A percentile compares a stretch with the other conserved stretches of the same genome.
phyloP scores from a whole-genome alignment of 371 early-diverging fungal species.

The Gilbertella persicaria region DNA sequence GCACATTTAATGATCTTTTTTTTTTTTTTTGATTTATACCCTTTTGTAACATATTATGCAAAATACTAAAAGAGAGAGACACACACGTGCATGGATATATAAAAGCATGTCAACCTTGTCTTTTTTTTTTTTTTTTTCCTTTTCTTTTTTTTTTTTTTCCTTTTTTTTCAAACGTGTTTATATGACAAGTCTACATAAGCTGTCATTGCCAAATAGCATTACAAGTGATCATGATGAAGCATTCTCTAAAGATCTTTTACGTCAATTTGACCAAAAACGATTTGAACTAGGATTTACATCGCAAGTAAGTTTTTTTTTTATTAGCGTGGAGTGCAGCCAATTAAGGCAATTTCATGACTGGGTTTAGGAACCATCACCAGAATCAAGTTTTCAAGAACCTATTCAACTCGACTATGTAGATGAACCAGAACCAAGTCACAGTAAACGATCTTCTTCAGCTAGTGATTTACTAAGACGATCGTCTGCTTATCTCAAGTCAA shows the following conservation, averaged over 20 bases:
- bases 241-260: conserved; percentile 40
- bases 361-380: conserved; percentile 21
- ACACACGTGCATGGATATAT: conserved; percentile 11
- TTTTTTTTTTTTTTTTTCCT: conserved; percentile 1
- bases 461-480: conserved; percentile 45
- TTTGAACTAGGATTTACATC: conserved; percentile 33
- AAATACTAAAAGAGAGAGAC: conserved; percentile 1
- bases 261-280: conserved; percentile 41
- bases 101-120: conserved; percentile 2
- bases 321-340: conserved; percentile 18
- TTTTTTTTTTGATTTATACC: not conserved
- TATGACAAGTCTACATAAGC: conserved; percentile 16
- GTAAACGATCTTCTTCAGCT: conserved; percentile 26
- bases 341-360: conserved; percentile 22
- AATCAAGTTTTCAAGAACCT: conserved; percentile 9
- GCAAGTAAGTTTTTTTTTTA: conserved; percentile 21
- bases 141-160: conserved; percentile 8
- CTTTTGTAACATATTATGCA: conserved; percentile 11
- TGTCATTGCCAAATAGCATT: conserved; percentile 16
- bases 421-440: conserved; percentile 2
- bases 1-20: not conserved
- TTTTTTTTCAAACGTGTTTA: not conserved
- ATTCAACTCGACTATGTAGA: conserved; percentile 12
- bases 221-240: conserved; percentile 29
- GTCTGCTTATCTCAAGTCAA: conserved; percentile 45